Conservation (phyloP, 176 grass and related monocot genomes). For the Pharus latifolius region DNA sequence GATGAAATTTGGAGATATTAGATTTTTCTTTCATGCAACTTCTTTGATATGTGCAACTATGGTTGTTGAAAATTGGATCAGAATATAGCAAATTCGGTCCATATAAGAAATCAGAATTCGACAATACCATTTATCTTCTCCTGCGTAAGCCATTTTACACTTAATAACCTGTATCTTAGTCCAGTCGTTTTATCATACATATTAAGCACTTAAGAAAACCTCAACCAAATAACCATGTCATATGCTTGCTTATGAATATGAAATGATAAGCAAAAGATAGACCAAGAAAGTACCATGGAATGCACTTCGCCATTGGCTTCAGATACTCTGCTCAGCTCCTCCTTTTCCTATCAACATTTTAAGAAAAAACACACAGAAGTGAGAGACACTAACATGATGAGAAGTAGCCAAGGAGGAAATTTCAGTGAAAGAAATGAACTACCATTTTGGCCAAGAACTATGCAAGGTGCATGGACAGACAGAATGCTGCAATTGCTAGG, state of each 20-base stretch:
- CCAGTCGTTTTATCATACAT: neutral
- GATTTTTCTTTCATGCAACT: neutral
- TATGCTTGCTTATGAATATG: neutral
- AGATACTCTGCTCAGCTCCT: slow-evolving; percentile 35
- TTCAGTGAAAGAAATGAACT: neutral
- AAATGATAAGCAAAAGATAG: neutral
- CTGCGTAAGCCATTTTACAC: neutral
- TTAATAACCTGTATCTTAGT: neutral
- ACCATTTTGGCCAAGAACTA: slow-evolving; percentile 29
- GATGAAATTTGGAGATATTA: neutral
- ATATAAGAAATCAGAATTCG: neutral
- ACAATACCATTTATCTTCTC: neutral
- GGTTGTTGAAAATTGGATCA: neutral
- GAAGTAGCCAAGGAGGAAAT: slow-evolving; percentile 1
- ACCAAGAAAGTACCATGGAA: slow-evolving; percentile 17
- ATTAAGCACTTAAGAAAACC: neutral
- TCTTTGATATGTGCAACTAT: neutral
- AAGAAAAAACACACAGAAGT: neutral
- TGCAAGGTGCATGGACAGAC: neutral
- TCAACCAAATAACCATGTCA: neutral
- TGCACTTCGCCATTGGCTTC: slow-evolving; percentile 15
- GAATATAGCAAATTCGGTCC: neutral
- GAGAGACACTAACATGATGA: neutral
- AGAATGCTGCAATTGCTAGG: neutral
- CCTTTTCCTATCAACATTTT: slow-evolving; percentile 17